Evolutionary conservation across 2,329 filamentous ascomycete genomes (phyloP).

Genomic region (Sporothrix pallida): DNA sequence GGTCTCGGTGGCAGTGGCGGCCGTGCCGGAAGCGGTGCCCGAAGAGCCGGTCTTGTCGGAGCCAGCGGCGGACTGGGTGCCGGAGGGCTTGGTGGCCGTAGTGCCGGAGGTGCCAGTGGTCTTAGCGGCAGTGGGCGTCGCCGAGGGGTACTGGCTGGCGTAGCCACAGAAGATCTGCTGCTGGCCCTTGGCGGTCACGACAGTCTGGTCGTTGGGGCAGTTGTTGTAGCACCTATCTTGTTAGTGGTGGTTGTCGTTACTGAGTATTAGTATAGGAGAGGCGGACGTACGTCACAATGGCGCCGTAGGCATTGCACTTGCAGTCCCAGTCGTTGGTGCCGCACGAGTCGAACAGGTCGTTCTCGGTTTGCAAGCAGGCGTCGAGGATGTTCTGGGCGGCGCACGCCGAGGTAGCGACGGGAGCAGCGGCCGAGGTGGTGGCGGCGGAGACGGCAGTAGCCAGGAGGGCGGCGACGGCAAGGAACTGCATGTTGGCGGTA

Average conservation of each 20-base stretch:
- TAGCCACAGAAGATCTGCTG: slow-evolving; percentile 54
- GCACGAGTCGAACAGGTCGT: slow-evolving; percentile 50
- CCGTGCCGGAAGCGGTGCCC: slow-evolving; percentile 10
- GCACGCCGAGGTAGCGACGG: slow-evolving; percentile 34
- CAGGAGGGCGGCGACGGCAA: slow-evolving; percentile 29
- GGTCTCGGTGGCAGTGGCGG: slow-evolving; percentile 36
- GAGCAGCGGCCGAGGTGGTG: slow-evolving; percentile 30
- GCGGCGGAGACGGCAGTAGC: slow-evolving; percentile 31
- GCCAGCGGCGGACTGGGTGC: slow-evolving; percentile 30
- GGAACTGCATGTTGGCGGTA: slow-evolving; percentile 33
- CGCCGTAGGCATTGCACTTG: slow-evolving; percentile 53
- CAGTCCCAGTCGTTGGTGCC: slow-evolving; percentile 52
- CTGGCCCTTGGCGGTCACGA: slow-evolving; percentile 46
- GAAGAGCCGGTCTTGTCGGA: slow-evolving; percentile 37
- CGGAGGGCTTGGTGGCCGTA: slow-evolving; percentile 36
- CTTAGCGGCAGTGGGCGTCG: slow-evolving; percentile 40
- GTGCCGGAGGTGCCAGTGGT: slow-evolving; percentile 39
- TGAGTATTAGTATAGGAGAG: not conserved
- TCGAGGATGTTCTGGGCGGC: slow-evolving; percentile 38
- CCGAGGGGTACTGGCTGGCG: slow-evolving; percentile 52
- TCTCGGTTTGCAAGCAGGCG: slow-evolving; percentile 44
- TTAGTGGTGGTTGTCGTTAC: not conserved
- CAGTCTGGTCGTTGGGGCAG: slow-evolving; percentile 57
- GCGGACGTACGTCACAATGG: slow-evolving; percentile 54
- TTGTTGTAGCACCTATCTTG: slow-evolving; percentile 55